Evolutionary conservation across 495 filamentous ascomycete species (phyloP).

Genomic region (Glutinoglossum americanum): DNA sequence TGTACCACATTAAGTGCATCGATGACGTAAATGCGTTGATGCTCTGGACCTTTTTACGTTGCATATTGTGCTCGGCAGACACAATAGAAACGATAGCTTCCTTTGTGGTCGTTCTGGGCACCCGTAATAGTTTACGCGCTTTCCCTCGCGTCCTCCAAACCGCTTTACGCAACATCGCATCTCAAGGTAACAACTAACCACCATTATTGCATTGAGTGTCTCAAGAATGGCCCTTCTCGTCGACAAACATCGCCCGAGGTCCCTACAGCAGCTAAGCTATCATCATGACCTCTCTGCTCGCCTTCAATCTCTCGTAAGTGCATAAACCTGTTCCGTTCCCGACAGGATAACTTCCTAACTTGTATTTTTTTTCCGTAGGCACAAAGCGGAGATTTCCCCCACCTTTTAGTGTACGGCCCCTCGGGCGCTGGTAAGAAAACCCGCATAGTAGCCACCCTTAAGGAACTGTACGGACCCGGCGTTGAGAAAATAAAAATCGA

Average conservation of each 20-base stretch:
- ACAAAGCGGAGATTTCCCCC: slow-evolving; percentile 89
- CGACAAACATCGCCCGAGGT: slow-evolving; percentile 82
- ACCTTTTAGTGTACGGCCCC: slow-evolving; percentile 88
- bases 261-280: slow-evolving; percentile 69
- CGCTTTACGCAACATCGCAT: too few species aligned
- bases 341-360: background rate
- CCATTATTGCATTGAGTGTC: background rate
- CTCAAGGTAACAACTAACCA: background rate
- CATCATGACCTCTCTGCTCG: slow-evolving; percentile 75
- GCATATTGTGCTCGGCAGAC: too few species aligned
- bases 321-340: background rate
- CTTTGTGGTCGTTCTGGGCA: background rate
- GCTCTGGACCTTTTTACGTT: background rate
- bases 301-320: slow-evolving; percentile 60
- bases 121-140: background rate
- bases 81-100: too few species aligned
- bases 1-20: background rate
- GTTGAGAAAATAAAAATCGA: slow-evolving; percentile 98
- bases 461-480: slow-evolving; percentile 76
- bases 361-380: slow-evolving; percentile 31
- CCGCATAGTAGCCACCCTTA: slow-evolving; percentile 78
- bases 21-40: background rate
- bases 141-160: background rate
- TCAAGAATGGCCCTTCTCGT: slow-evolving; percentile 59
- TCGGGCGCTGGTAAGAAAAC: slow-evolving; percentile 97